Evolutionary conservation across 805 yeast genomes (phyloP).

Genomic region (Pichia phayaonensis): DNA sequence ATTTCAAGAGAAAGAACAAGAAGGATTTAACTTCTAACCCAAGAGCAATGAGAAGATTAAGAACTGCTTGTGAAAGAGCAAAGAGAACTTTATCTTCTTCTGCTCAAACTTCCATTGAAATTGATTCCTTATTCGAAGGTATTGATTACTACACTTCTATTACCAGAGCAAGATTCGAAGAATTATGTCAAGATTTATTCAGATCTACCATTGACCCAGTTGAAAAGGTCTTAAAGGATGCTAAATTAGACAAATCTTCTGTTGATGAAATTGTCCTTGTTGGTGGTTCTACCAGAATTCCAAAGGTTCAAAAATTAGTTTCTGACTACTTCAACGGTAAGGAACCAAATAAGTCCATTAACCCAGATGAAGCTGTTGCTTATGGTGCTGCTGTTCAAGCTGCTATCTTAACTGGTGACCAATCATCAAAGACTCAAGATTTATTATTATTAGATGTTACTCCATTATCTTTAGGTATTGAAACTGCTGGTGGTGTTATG

Average conservation of each 20-base stretch:
- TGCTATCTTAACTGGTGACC: slow-evolving; percentile 92
- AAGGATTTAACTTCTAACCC: slow-evolving; percentile 88
- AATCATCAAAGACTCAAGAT: slow-evolving; percentile 94
- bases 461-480: slow-evolving; percentile 80
- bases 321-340: slow-evolving; percentile 96
- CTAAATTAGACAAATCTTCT: slow-evolving; percentile 83
- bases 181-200: slow-evolving; percentile 88
- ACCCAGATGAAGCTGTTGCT: slow-evolving; percentile 99
- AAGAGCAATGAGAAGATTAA: slow-evolving; percentile 96
- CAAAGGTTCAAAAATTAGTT: slow-evolving; percentile 91
- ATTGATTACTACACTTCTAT: slow-evolving; percentile 92
- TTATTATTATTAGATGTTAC: slow-evolving; percentile 92
- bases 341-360: slow-evolving; percentile 93
- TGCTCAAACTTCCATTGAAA: slow-evolving; percentile 91
- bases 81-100: slow-evolving; percentile 97
- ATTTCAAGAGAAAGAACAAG: slow-evolving; percentile 97
- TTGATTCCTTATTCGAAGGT: slow-evolving; percentile 93
- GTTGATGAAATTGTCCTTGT: slow-evolving; percentile 91
- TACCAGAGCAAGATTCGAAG: slow-evolving; percentile 97
- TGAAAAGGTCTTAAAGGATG: slow-evolving; percentile 86
- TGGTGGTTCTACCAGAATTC: slow-evolving; percentile 98
- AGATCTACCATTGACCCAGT: slow-evolving; percentile 93
- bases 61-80: slow-evolving; percentile 99
- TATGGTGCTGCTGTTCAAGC: slow-evolving; percentile 99
- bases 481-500: slow-evolving; percentile 78